Evolutionary conservation across 768 basidiomycete genomes (phyloP), one percentile per base, ranked within the genome.

Genomic region (Inosperma sp.): DNA sequence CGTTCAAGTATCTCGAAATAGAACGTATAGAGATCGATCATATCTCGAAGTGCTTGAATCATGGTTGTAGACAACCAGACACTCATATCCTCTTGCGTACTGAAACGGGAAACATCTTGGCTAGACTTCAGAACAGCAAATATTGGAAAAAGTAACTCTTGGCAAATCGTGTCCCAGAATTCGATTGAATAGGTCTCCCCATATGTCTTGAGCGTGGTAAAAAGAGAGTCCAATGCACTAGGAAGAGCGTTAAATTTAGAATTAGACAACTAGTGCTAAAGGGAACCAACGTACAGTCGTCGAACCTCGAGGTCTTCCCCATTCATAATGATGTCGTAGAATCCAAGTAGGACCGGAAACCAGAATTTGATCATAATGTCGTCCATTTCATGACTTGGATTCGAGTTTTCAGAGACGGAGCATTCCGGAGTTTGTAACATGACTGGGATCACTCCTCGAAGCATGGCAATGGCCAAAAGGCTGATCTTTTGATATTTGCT

Each of bases 321-420:
- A 55, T 96, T 98, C 95, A 99, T 98, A 65, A 99, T 95, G 48
- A 99, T 95, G 66, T 98, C 96, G 68, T 94, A 97, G 73, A 97
- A 98, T n/a, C 89, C 88, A 63, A 98, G 95, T 30, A 98, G 74
- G 2, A 92, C 83, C 0, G 96, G 96, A 73, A 89, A 93, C 96
- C 96, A 99, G 68, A 86, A 97, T 59, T 84, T 87, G 69, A 97
- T 87, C 89, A 93, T 94, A 23, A 81, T 82, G 54, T 96, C 95
- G 52, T 89, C 87, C 58, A 74, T 74, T 0, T 72, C 65, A 42
- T 67, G 64, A 33, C 69, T 69, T 22, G 61, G 48, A 45, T 53
- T 62, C 5, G 61, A 46, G 26, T 29, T 37, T 4, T 45, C 43
- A 35, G 61, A 57, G 12, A 77, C 59, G 5, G 71, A 66, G 53